Percentiles rank a stretch among this genome's conserved stretches.
Evolutionary conservation across 306 rosid genomes (phyloP).

Genomic region (Malus domestica): ASM211411v1 NC_041792.1:5647501-5648000

Average conservation of each 20-base stretch:
- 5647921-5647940: slow-evolving; percentile 82
- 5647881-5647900: slow-evolving; percentile 80
- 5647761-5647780: slow-evolving; percentile 83
- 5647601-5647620: no score
- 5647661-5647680: slow-evolving; percentile 75
- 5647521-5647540: no score
- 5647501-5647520: no score
- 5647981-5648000: not conserved
- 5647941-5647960: slow-evolving; percentile 74
- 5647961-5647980: not conserved
- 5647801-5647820: slow-evolving; percentile 77
- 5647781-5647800: slow-evolving; percentile 81
- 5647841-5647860: slow-evolving; percentile 80
- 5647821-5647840: slow-evolving; percentile 73
- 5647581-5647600: no score
- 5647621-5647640: no score
- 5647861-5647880: slow-evolving; percentile 71
- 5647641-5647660: slow-evolving; percentile 43
- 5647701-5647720: slow-evolving; percentile 80
- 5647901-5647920: slow-evolving; percentile 66
- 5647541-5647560: no score
- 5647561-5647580: no score
- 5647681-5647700: slow-evolving; percentile 78
- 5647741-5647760: slow-evolving; percentile 88
- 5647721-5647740: slow-evolving; percentile 88